Evolutionary conservation across 768 basidiomycete genomes (phyloP).

Genomic region (Trametes cingulata): DNA sequence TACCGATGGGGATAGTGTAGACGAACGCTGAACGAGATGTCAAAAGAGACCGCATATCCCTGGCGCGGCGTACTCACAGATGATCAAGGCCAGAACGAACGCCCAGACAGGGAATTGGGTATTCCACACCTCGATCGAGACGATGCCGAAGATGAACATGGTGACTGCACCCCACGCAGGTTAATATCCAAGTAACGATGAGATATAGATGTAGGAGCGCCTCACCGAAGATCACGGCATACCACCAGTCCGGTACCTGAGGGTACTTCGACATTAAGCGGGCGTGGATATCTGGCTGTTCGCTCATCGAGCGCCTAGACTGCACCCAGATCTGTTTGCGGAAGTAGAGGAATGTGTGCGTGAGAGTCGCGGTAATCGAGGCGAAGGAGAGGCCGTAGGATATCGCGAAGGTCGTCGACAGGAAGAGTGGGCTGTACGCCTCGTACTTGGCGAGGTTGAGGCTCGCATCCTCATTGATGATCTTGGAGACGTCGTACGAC

Average conservation of each 20-base stretch:
- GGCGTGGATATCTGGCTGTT: slow-evolving; percentile 53
- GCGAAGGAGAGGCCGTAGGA: slow-evolving; percentile 48
- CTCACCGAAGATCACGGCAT: slow-evolving; percentile 41
- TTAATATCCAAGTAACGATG: neutral
- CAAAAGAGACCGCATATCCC: neutral
- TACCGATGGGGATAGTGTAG: slow-evolving; percentile 78
- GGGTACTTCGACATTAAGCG: slow-evolving; percentile 46
- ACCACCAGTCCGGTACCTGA: slow-evolving; percentile 59
- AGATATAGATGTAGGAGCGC: neutral
- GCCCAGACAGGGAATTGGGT: slow-evolving; percentile 71
- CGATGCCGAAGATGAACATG: slow-evolving; percentile 61
- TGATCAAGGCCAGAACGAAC: slow-evolving; percentile 50
- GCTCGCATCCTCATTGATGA: slow-evolving; percentile 37
- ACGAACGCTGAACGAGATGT: slow-evolving; percentile 38
- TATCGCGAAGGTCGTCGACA: slow-evolving; percentile 54
- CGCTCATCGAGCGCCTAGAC: slow-evolving; percentile 43
- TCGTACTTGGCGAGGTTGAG: slow-evolving; percentile 42
- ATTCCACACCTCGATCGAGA: slow-evolving; percentile 66
- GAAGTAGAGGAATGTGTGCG: slow-evolving; percentile 48
- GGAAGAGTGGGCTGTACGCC: slow-evolving; percentile 45
- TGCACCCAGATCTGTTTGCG: slow-evolving; percentile 45
- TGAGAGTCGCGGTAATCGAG: slow-evolving; percentile 45
- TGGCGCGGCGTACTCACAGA: slow-evolving; percentile 24
- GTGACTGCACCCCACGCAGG: slow-evolving; percentile 32
- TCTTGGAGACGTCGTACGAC: slow-evolving; percentile 42